Conservation (phyloP, 2,329 filamentous ascomycete species). For the Pleurostoma richardsiae region DNA sequence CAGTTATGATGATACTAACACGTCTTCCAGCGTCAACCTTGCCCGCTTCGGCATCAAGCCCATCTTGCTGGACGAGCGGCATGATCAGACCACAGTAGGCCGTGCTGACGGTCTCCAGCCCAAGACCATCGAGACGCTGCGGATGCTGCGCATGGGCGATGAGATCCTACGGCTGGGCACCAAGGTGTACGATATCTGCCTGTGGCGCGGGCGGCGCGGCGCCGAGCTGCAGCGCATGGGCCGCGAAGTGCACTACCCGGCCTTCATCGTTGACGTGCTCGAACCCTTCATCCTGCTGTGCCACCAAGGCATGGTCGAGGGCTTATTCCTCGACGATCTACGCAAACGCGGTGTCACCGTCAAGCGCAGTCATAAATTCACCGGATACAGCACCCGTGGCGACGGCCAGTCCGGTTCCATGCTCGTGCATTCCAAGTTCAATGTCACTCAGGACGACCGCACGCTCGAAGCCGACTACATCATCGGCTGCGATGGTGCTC, state of each 20-base stretch:
- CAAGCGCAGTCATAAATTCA: slow-evolving; percentile 21
- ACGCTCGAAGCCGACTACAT: slow-evolving; percentile 7
- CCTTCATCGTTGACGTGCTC: slow-evolving; percentile 23
- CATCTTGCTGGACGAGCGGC: slow-evolving; percentile 62
- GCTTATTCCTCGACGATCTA: slow-evolving; percentile 49
- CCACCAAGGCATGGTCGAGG: slow-evolving; percentile 58
- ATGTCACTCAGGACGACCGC: slow-evolving; percentile 24
- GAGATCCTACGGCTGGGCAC: slow-evolving; percentile 56
- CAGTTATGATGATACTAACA: slow-evolving; percentile 45
- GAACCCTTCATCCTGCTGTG: slow-evolving; percentile 26
- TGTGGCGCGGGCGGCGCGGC: slow-evolving; percentile 48
- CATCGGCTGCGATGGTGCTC: slow-evolving; percentile 49
- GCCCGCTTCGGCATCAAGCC: slow-evolving; percentile 55
- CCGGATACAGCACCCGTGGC: slow-evolving; percentile 31
- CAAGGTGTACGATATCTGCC: slow-evolving; percentile 63
- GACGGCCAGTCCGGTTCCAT: slow-evolving; percentile 30
- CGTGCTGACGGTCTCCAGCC: slow-evolving; percentile 65
- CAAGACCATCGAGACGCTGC: slow-evolving; percentile 67
- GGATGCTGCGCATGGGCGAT: slow-evolving; percentile 62
- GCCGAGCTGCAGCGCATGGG: slow-evolving; percentile 51
- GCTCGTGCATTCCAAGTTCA: slow-evolving; percentile 36
- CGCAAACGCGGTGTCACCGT: slow-evolving; percentile 42
- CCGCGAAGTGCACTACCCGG: slow-evolving; percentile 18
- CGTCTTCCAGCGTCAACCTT: slow-evolving; percentile 6
- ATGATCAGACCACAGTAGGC: slow-evolving; percentile 63